Evolutionary conservation across 1,139 yeast species (phyloP).

Genomic region (Hyphopichia pseudoburtonii): DNA sequence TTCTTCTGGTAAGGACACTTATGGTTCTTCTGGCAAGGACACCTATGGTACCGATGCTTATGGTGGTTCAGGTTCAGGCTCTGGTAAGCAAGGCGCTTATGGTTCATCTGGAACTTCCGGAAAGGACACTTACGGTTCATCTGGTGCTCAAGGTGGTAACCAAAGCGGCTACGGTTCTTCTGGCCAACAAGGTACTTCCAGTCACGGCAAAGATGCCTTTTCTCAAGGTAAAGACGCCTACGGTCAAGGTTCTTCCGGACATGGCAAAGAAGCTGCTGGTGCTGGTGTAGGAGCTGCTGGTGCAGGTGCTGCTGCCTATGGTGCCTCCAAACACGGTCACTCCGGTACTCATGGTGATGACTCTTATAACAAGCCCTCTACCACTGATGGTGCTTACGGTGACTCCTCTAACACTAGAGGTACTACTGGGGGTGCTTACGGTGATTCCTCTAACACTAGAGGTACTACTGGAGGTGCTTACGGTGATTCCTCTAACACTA

Average conservation of each 20-base stretch:
- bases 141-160: slow-evolving; percentile 6
- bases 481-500: slow-evolving; percentile 6
- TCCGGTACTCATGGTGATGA: slow-evolving; percentile 5
- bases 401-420: slow-evolving; percentile 3
- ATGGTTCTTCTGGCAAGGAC: slow-evolving; percentile 10
- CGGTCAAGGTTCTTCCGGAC: slow-evolving; percentile 12
- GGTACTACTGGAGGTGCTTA: slow-evolving; percentile 6
- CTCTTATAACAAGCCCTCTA: slow-evolving; percentile 4
- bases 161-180: slow-evolving; percentile 10
- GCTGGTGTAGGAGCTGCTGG: slow-evolving; percentile 12
- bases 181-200: slow-evolving; percentile 3
- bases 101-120: slow-evolving; percentile 8
- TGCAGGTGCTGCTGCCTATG: slow-evolving; percentile 11
- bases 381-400: slow-evolving; percentile 2
- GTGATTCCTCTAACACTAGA: slow-evolving; percentile 3
- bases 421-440: slow-evolving; percentile 7
- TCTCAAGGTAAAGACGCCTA: slow-evolving; percentile 10
- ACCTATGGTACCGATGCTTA: slow-evolving; percentile 11
- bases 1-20: slow-evolving; percentile 6
- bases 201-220: slow-evolving; percentile 5
- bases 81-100: slow-evolving; percentile 8
- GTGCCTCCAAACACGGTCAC: slow-evolving; percentile 7
- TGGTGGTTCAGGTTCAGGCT: slow-evolving; percentile 10
- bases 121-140: slow-evolving; percentile 3
- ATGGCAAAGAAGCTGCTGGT: slow-evolving; percentile 12